Conservation (phyloP, 306 rosid species). For the Phaseolus lunatus region DNA sequence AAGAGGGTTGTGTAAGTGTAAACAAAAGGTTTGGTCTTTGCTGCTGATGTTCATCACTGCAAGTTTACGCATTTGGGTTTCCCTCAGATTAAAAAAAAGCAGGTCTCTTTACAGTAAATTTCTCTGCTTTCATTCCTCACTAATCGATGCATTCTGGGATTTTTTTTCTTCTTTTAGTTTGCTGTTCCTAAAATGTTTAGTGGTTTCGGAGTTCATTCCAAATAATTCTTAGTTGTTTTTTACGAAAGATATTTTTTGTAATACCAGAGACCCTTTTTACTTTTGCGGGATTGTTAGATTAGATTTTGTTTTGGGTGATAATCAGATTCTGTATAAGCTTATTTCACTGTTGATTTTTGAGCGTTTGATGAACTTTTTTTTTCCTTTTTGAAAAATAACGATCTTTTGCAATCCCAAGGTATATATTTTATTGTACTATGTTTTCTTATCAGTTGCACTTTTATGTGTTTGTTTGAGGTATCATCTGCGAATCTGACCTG, state of each 20-base stretch:
- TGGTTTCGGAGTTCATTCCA: slow-evolving; percentile 41
- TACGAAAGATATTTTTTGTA: slow-evolving; percentile 3
- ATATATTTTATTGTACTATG: slow-evolving; percentile 29
- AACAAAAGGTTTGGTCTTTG: slow-evolving; percentile 41
- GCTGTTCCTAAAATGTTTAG: slow-evolving; percentile 3
- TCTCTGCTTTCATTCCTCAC: slow-evolving; percentile 30
- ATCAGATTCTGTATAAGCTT: slow-evolving; percentile 19
- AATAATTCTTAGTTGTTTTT: slow-evolving; percentile 32
- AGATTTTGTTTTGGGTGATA: slow-evolving; percentile 21
- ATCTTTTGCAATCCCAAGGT: slow-evolving; percentile 22
- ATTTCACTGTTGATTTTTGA: slow-evolving; percentile 33
- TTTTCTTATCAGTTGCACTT: slow-evolving; percentile 5
- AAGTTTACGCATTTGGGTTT: slow-evolving; percentile 51
- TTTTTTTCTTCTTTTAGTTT: slow-evolving; percentile 20
- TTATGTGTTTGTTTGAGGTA: slow-evolving; percentile 23
- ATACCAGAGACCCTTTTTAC: slow-evolving; percentile 41
- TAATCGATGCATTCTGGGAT: slow-evolving; percentile 38
- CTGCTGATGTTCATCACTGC: slow-evolving; percentile 37
- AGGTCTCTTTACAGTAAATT: slow-evolving; percentile 49
- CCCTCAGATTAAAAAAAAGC: slow-evolving; percentile 48
- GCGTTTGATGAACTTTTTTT: slow-evolving; percentile 31
- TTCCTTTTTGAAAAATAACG: neutral
- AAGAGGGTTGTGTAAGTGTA: slow-evolving; percentile 15
- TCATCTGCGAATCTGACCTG: slow-evolving; percentile 25
- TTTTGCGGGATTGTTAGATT: slow-evolving; percentile 39